A percentile compares a stretch with the other conserved stretches of the same genome.
These are phyloP conservation scores for Blakeslea trispora DNA, from an alignment of 371 early-diverging fungal species.

Conservation along the genomic window DNA sequence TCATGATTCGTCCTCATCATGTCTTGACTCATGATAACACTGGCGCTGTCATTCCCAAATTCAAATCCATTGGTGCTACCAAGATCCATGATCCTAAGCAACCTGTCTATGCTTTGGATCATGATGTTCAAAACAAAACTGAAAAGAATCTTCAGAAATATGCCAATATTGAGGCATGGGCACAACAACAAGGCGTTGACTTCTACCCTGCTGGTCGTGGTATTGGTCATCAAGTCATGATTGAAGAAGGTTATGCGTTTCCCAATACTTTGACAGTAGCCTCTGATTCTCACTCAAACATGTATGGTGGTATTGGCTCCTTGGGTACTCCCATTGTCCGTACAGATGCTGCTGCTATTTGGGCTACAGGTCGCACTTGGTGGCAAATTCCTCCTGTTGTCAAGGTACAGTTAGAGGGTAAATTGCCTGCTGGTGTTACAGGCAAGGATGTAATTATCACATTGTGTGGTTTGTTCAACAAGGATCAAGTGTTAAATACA, in stretches of 20 bases:
- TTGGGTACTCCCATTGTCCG: constrained; percentile 96
- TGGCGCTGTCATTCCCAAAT: constrained; percentile 91
- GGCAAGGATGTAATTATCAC: constrained; percentile 97
- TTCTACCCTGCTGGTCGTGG: constrained; percentile 96
- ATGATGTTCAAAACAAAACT: constrained; percentile 93
- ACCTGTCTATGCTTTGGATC: constrained; percentile 94
- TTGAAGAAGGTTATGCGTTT: constrained; percentile 95
- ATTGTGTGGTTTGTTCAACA: constrained; percentile 81
- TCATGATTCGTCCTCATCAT: constrained; percentile 88
- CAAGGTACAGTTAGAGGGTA: constrained; percentile 77
- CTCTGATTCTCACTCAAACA: constrained; percentile 97
- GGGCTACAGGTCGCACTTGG: constrained; percentile 97
- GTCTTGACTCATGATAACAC: constrained; percentile 97
- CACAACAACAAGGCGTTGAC: constrained; percentile 78
- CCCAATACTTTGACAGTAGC: constrained; percentile 93
- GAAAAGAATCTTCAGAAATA: constrained; percentile 91
- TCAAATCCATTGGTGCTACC: constrained; percentile 87
- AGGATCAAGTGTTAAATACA: constrained; percentile 92
- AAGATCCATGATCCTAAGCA: constrained; percentile 78
- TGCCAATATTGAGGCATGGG: constrained; percentile 80
- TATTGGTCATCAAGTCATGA: constrained; percentile 96
- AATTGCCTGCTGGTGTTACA: constrained; percentile 77
- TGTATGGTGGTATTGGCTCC: constrained; percentile 95
- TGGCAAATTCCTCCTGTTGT: constrained; percentile 97
- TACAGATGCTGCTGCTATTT: constrained; percentile 96